These are phyloP conservation scores for Tolypocladium nubicola DNA, from an alignment of 2,329 filamentous ascomycete species.

Conservation along the genomic window DNA sequence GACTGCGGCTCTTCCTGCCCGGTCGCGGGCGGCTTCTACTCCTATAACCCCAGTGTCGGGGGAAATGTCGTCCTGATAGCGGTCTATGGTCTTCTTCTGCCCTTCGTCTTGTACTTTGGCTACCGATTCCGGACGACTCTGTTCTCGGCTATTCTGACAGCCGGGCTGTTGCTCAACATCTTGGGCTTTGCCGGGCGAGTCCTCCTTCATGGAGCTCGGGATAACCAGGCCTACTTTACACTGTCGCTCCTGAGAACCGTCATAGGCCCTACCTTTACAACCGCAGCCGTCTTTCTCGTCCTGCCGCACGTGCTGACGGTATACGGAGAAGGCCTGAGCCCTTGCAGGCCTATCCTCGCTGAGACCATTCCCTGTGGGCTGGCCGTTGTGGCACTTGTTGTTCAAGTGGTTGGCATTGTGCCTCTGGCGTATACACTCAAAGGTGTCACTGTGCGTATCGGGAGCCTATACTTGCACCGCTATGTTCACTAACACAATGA, in stretches of 20 bases:
- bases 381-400: conserved; percentile 20
- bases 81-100: conserved; percentile 28
- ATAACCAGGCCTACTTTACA: conserved; percentile 26
- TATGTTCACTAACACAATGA: conserved; percentile 8
- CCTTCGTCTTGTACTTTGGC: conserved; percentile 25
- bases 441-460: conserved; percentile 21
- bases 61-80: conserved; percentile 30
- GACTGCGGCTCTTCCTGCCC: conserved; percentile 26
- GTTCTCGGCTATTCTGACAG: conserved; percentile 28
- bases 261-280: conserved; percentile 35
- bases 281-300: conserved; percentile 30
- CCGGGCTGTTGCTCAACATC: conserved; percentile 31
- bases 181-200: conserved; percentile 36
- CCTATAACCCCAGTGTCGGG: conserved; percentile 22
- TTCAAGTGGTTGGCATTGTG: conserved; percentile 30
- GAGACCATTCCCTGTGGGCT: conserved; percentile 23
- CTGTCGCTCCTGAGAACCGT: conserved; percentile 36
- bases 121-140: conserved; percentile 26
- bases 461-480: neutral
- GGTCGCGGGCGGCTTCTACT: conserved; percentile 24
- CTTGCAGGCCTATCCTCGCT: conserved; percentile 22
- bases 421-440: conserved; percentile 25
- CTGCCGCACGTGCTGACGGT: conserved; percentile 35
- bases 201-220: conserved; percentile 23
- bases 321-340: conserved; percentile 32